phyloP scores from a whole-genome alignment of 192 early-diverging fungal species.

The Helicostylum pulchrum region DNA sequence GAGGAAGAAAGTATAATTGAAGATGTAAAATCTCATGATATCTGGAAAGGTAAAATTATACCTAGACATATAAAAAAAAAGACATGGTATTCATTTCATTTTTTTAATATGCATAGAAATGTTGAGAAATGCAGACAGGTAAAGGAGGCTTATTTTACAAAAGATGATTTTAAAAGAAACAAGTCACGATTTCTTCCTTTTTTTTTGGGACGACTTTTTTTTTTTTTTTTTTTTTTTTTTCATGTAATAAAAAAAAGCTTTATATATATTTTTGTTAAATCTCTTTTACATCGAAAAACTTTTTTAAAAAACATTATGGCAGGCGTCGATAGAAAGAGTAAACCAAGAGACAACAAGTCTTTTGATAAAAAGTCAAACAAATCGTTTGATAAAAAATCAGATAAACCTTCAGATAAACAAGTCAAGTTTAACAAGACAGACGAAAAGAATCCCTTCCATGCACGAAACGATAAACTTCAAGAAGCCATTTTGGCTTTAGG shows the following conservation, averaged over 20 bases:
- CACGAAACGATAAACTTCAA: constrained; percentile 12
- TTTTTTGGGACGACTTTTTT: constrained; percentile 11
- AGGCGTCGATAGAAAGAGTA: constrained; percentile 8
- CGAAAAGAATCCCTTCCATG: neutral
- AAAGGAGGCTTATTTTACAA: no score
- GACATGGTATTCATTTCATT: no score
- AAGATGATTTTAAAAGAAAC: neutral
- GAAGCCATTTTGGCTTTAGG: constrained; percentile 34
- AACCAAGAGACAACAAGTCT: neutral
- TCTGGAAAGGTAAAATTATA: neutral
- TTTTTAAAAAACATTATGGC: neutral
- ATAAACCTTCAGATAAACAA: constrained; percentile 2
- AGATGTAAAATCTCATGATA: neutral
- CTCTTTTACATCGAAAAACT: neutral
- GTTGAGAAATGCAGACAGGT: no score
- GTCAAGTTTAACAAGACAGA: neutral
- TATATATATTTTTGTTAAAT: constrained; percentile 1
- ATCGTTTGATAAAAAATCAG: neutral
- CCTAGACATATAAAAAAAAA: neutral
- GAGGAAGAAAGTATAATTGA: neutral
- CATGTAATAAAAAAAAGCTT: neutral
- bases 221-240: constrained; percentile 2
- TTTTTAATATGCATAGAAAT: no score
- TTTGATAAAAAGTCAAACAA: constrained; percentile 2
- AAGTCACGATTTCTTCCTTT: constrained; percentile 10